Conservation (phyloP, 108 stramenopile genomes). For the Skeletonema menzelii region DNA sequence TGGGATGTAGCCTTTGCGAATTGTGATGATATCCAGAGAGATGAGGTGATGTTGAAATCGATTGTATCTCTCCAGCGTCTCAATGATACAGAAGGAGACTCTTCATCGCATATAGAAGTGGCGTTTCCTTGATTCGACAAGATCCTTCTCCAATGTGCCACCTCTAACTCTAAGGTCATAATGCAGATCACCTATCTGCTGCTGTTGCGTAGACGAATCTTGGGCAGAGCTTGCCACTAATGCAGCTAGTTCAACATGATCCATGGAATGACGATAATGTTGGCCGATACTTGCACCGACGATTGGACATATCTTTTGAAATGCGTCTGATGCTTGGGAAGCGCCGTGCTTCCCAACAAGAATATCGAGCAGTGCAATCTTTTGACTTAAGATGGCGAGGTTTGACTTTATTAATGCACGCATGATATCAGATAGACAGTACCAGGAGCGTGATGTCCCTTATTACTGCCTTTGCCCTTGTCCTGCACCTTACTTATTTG, state of each 20-base stretch:
- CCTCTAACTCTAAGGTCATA: conserved; percentile 80
- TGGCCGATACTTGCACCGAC: conserved; percentile 84
- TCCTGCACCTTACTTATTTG: no score
- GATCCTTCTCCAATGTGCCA: conserved; percentile 66
- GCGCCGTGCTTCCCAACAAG: conserved; percentile 54
- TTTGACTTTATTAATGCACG: conserved; percentile 52
- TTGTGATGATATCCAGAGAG: conserved; percentile 57
- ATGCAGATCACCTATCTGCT: conserved; percentile 45
- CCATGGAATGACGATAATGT: conserved; percentile 92
- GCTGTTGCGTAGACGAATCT: neutral
- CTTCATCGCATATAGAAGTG: conserved; percentile 8
- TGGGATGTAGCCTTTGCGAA: conserved; percentile 29
- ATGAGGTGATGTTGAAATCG: conserved; percentile 75
- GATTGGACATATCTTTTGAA: conserved; percentile 61
- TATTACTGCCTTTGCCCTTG: no score
- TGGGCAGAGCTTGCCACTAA: conserved; percentile 35
- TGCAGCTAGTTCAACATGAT: conserved; percentile 78
- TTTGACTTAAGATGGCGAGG: conserved; percentile 71
- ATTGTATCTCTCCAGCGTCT: conserved; percentile 49
- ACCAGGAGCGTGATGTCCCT: no score
- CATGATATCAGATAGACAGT: no score
- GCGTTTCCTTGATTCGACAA: conserved; percentile 61
- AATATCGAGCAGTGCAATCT: conserved; percentile 61
- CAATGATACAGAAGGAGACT: conserved; percentile 23
- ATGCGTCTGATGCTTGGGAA: conserved; percentile 45